Percentiles rank a stretch among this genome's conserved stretches.
Evolutionary conservation across 352 stramenopile species (phyloP).

Genomic region (Pythium phragmitis): DNA sequence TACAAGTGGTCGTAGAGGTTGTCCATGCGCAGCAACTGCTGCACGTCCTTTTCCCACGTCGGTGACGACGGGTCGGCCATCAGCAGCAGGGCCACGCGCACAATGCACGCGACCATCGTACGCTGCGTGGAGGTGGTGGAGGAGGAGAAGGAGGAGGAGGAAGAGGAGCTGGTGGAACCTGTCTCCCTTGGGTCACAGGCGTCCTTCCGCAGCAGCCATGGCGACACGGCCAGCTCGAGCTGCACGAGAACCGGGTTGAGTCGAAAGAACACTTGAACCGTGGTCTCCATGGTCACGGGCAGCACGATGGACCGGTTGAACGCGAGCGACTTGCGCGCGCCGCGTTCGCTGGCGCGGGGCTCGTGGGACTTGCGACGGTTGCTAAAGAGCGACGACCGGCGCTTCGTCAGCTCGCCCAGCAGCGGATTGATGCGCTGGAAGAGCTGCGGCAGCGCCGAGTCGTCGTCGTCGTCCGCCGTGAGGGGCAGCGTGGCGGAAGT

Average conservation of each 20-base stretch:
- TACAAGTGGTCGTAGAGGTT: constrained; percentile 44
- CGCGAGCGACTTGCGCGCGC: constrained; percentile 27
- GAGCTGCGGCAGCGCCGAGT: constrained; percentile 1
- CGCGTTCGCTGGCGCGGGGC: not conserved
- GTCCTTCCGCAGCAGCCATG: constrained; percentile 19
- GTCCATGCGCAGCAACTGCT: constrained; percentile 47
- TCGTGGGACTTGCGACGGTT: constrained; percentile 26
- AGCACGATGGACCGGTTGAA: constrained; percentile 35
- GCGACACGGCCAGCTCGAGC: constrained; percentile 25
- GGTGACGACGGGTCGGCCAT: constrained; percentile 32
- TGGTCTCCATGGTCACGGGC: constrained; percentile 22
- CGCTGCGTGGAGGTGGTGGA: constrained; percentile 6
- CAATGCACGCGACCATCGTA: constrained; percentile 39
- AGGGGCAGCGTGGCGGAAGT: constrained; percentile 19
- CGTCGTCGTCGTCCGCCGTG: too few relatives aligned
- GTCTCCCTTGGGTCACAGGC: constrained; percentile 14
- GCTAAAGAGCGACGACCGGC: constrained; percentile 38
- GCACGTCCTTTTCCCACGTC: constrained; percentile 52
- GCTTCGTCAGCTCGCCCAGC: constrained; percentile 17
- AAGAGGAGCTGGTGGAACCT: constrained; percentile 7
- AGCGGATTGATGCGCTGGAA: constrained; percentile 8
- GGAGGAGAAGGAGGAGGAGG: constrained; percentile 6
- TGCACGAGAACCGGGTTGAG: constrained; percentile 36
- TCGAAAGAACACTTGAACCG: constrained; percentile 32
- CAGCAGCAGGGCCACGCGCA: constrained; percentile 43